Conservation (phyloP, 208 protist genomes). For the Angomonas desouzai region DNA sequence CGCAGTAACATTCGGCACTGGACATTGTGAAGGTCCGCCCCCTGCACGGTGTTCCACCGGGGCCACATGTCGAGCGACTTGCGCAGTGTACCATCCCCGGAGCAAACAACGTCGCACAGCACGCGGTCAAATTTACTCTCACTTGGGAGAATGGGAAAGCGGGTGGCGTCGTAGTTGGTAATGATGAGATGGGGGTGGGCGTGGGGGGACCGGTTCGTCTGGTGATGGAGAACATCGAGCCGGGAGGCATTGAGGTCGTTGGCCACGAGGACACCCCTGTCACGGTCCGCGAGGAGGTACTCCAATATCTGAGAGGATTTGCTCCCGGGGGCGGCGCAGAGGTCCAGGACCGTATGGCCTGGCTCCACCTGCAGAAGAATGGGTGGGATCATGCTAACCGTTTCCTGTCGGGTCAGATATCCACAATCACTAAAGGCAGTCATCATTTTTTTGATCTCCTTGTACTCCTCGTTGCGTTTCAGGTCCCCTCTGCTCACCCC, state of each 20-base stretch:
- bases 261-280: constrained; percentile 79
- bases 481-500: constrained; percentile 70
- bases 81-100: constrained; percentile 93
- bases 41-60: constrained; percentile 84
- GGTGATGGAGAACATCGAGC: constrained; percentile 80
- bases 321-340: constrained; percentile 87
- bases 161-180: constrained; percentile 83
- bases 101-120: constrained; percentile 95
- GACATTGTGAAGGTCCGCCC: constrained; percentile 73
- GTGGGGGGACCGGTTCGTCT: constrained; percentile 60
- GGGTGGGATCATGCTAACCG: constrained; percentile 86
- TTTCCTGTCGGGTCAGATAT: constrained; percentile 90
- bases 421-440: constrained; percentile 84
- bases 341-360: constrained; percentile 79
- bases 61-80: constrained; percentile 93
- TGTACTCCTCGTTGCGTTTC: constrained; percentile 66
- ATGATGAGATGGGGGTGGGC: constrained; percentile 83
- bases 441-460: constrained; percentile 69
- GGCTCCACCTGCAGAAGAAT: constrained; percentile 75
- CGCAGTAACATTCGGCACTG: constrained; percentile 81
- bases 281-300: constrained; percentile 30
- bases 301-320: constrained; percentile 90
- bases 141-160: constrained; percentile 60
- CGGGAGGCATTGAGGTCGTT: constrained; percentile 88
- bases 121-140: constrained; percentile 87